phyloP scores from a whole-genome alignment of 2,329 filamentous ascomycete genomes.

The Juglanconis oblonga region DNA sequence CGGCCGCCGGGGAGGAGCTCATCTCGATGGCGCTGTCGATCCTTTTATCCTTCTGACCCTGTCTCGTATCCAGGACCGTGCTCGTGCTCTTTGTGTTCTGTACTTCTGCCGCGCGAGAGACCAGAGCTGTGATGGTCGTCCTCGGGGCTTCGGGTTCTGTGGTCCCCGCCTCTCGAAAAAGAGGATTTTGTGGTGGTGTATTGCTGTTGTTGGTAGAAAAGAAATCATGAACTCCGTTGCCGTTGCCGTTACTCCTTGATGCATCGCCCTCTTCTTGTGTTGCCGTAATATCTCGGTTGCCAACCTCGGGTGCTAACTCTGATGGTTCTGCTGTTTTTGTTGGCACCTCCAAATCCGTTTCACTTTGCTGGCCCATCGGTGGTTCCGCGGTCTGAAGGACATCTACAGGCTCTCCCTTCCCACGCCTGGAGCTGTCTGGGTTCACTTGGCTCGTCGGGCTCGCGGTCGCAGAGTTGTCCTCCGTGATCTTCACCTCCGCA shows the following conservation, averaged over 20 bases:
- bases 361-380: neutral
- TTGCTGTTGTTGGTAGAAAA: neutral
- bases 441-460: neutral
- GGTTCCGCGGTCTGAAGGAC: neutral
- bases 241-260: slow-evolving; percentile 1
- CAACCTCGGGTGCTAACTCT: neutral
- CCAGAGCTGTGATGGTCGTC: slow-evolving; percentile 14
- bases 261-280: neutral
- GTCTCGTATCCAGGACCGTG: slow-evolving; percentile 11
- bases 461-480: neutral
- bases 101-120: slow-evolving; percentile 17
- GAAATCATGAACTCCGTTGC: slow-evolving; percentile 2
- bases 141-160: slow-evolving; percentile 20
- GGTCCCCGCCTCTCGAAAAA: slow-evolving; percentile 19
- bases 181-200: slow-evolving; percentile 14
- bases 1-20: slow-evolving; percentile 1
- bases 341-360: neutral
- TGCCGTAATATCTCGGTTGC: neutral
- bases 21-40: slow-evolving; percentile 17
- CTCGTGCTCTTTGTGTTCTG: slow-evolving; percentile 18
- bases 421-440: slow-evolving; percentile 20
- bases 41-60: slow-evolving; percentile 8
- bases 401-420: neutral
- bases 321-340: neutral
- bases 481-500: slow-evolving; percentile 5